phyloP scores from a whole-genome alignment of 306 rosid species.

The Cucurbita argyrosperma region DNA sequence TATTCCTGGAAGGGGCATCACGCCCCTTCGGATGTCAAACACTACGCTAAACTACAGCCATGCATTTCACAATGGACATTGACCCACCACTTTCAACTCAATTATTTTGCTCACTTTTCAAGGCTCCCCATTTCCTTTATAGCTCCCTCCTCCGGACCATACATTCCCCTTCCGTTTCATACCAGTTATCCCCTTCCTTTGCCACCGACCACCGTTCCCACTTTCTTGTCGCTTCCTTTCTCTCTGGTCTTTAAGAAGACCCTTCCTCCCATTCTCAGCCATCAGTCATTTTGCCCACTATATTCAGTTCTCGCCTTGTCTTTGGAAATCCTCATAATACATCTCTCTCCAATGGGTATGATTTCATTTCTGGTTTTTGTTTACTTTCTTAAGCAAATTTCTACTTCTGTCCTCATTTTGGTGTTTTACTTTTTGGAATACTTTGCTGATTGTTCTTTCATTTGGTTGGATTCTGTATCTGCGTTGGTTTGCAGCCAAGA shows the following conservation, averaged over 20 bases:
- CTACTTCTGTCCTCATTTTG: no score
- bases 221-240: background rate
- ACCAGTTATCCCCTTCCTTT: background rate
- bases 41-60: background rate
- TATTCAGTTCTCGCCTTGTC: background rate
- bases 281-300: background rate
- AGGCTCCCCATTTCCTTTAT: background rate
- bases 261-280: background rate
- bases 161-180: background rate
- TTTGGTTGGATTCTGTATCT: background rate
- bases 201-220: background rate
- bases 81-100: background rate
- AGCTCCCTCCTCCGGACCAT: background rate
- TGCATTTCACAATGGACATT: background rate
- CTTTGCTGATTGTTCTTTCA: background rate
- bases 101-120: slow-evolving; percentile 5
- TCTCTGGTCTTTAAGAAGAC: background rate
- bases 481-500: slow-evolving; percentile 32
- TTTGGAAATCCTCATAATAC: background rate
- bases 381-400: background rate
- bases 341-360: background rate
- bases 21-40: background rate
- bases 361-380: background rate
- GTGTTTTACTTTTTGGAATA: background rate
- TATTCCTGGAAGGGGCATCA: background rate